A percentile compares a stretch with the other conserved stretches of the same genome.
phyloP scores from a whole-genome alignment of 1,139 yeast species.

The Tardiomyces digboiensis region DNA sequence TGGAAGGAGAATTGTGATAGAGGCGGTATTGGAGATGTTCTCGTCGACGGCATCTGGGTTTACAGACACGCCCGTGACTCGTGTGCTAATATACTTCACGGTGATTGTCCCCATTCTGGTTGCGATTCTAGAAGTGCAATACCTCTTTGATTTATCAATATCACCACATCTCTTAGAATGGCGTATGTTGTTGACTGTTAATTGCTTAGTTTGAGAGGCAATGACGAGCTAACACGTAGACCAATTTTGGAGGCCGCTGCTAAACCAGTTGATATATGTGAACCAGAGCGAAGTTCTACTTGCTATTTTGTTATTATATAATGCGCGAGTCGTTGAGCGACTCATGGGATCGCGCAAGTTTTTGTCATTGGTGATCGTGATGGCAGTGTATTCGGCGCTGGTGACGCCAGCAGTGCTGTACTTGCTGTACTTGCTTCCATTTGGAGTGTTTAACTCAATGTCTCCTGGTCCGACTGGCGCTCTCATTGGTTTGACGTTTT shows the following conservation, averaged over 20 bases:
- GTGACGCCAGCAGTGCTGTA: conserved; percentile 25
- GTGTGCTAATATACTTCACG: conserved; percentile 32
- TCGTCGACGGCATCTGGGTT: conserved; percentile 46
- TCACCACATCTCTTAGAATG: conserved; percentile 53
- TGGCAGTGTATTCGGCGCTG: conserved; percentile 24
- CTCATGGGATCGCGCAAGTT: conserved; percentile 54
- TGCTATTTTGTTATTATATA: conserved; percentile 42
- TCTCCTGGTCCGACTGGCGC: conserved; percentile 59
- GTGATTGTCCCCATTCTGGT: conserved; percentile 42
- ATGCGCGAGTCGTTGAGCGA: conserved; percentile 54
- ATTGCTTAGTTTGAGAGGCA: background rate
- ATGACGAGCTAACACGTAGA: conserved; percentile 9
- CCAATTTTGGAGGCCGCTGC: conserved; percentile 59
- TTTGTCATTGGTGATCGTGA: conserved; percentile 26
- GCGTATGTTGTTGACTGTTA: conserved; percentile 12
- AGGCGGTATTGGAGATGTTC: conserved; percentile 26
- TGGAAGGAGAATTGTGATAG: too few species aligned
- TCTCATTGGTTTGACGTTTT: conserved; percentile 47
- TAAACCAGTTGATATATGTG: conserved; percentile 47
- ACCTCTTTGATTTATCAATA: conserved; percentile 41
- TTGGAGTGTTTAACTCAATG: conserved; percentile 14
- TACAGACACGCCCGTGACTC: conserved; percentile 48
- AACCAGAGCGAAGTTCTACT: conserved; percentile 61
- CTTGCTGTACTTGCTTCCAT: conserved; percentile 26
- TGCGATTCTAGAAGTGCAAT: conserved; percentile 50